A percentile compares a stretch with the other conserved stretches of the same genome.
These are phyloP conservation scores for Crepidotus sp. DNA, from an alignment of 1,284 basidiomycete species.

Conservation along the genomic window DNA sequence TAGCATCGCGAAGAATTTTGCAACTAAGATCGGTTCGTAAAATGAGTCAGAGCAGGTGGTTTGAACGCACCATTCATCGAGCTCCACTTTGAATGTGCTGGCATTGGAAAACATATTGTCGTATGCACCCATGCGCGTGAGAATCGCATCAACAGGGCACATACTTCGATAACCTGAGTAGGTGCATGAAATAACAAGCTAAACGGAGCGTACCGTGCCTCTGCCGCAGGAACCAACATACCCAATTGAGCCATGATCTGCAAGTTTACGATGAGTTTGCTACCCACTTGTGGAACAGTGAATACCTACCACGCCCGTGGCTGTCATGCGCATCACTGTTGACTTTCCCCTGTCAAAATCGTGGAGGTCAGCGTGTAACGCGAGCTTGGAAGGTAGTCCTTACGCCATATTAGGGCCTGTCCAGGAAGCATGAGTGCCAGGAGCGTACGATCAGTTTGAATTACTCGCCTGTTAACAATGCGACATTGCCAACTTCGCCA, in stretches of 20 bases:
- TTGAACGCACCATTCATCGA: constrained; percentile 77
- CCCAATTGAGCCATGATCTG: constrained; percentile 96
- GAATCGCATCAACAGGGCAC: constrained; percentile 87
- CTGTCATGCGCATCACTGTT: constrained; percentile 94
- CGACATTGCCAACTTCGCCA: constrained; percentile 67
- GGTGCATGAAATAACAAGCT: constrained; percentile 20
- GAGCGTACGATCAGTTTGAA: background rate
- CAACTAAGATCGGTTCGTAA: constrained; percentile 41
- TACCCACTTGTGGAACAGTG: background rate
- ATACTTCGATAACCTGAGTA: constrained; percentile 37
- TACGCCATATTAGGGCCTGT: constrained; percentile 86
- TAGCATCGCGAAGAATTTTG: constrained; percentile 86
- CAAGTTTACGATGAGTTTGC: background rate
- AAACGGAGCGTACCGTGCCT: constrained; percentile 50
- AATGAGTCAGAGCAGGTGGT: background rate
- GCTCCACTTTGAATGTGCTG: constrained; percentile 93
- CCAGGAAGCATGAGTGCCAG: constrained; percentile 1
- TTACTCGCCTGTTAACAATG: constrained; percentile 75
- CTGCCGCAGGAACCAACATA: constrained; percentile 90
- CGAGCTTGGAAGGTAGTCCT: constrained; percentile 22
- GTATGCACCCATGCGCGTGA: constrained; percentile 98
- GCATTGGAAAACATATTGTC: constrained; percentile 95
- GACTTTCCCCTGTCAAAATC: constrained; percentile 63
- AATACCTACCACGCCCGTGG: constrained; percentile 63
- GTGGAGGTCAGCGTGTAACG: background rate